These are phyloP conservation scores for Alternaria sp. DNA, from an alignment of 2,329 filamentous ascomycete genomes.

Conservation along the genomic window DNA sequence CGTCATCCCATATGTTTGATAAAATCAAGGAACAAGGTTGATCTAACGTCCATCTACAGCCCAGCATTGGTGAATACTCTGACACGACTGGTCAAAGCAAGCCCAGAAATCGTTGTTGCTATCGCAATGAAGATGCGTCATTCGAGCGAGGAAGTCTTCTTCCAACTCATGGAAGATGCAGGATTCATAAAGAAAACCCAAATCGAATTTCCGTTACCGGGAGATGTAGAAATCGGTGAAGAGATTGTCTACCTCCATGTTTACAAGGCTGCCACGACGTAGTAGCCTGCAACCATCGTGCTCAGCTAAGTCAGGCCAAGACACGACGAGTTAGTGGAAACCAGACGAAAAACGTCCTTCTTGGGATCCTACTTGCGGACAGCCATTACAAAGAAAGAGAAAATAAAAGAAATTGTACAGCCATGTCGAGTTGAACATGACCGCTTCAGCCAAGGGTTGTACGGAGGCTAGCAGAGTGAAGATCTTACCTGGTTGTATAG, in stretches of 20 bases:
- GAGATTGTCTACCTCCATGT: constrained; percentile 38
- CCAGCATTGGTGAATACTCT: constrained; percentile 69
- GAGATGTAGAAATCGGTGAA: constrained; percentile 36
- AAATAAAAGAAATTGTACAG: not conserved
- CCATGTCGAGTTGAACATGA: not conserved
- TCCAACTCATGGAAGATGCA: constrained; percentile 59
- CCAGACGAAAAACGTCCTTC: not conserved
- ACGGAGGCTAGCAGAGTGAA: not conserved
- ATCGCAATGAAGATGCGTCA: constrained; percentile 74
- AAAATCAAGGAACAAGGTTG: not conserved
- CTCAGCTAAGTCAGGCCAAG: not conserved
- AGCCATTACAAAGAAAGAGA: not conserved
- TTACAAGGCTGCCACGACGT: not conserved
- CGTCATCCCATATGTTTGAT: not conserved
- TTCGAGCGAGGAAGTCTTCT: constrained; percentile 71
- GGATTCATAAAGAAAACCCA: constrained; percentile 32
- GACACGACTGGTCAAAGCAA: constrained; percentile 55
- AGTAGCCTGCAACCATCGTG: not conserved
- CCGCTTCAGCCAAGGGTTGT: not conserved
- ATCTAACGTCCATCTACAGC: constrained; percentile 43
- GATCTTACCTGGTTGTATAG: not conserved
- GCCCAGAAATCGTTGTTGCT: constrained; percentile 61
- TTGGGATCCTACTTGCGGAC: not conserved
- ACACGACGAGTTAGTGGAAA: not conserved
- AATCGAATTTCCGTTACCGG: constrained; percentile 32